Conservation (phyloP, 2,329 filamentous ascomycete species). For the Setomelanomma holmii region DNA sequence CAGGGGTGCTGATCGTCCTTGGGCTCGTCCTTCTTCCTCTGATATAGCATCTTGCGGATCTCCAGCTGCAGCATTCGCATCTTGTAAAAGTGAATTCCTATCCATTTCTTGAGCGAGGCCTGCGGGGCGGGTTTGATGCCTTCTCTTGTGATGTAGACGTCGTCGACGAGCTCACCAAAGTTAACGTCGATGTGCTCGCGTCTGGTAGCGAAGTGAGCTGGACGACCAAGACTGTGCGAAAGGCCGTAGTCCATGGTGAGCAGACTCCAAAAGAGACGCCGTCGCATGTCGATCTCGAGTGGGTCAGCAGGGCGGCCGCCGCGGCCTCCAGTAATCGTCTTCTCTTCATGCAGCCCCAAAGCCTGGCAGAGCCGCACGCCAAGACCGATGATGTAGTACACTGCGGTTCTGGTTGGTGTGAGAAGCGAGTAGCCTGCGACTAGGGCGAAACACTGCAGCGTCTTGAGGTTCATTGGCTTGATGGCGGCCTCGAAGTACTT, state of each 20-base stretch:
- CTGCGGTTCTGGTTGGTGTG: conserved; percentile 88
- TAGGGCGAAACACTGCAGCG: conserved; percentile 85
- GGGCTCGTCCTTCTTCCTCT: conserved; percentile 79
- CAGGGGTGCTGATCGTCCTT: conserved; percentile 83
- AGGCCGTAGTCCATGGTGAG: conserved; percentile 88
- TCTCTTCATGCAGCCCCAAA: conserved; percentile 85
- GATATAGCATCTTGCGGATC: conserved; percentile 84
- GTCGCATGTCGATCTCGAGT: conserved; percentile 85
- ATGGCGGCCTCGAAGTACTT: conserved; percentile 83
- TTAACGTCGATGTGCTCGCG: conserved; percentile 84
- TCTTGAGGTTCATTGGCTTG: conserved; percentile 86
- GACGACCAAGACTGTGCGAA: conserved; percentile 85
- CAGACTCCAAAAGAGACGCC: conserved; percentile 87
- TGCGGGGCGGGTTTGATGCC: conserved; percentile 75
- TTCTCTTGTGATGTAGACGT: conserved; percentile 79
- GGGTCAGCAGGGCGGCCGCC: conserved; percentile 68
- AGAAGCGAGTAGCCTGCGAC: conserved; percentile 91
- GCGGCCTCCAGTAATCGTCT: conserved; percentile 75
- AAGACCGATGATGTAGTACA: conserved; percentile 91
- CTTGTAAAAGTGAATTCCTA: conserved; percentile 91
- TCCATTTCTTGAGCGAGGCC: conserved; percentile 80
- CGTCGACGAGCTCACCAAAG: conserved; percentile 83
- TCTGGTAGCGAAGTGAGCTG: conserved; percentile 81
- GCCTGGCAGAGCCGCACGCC: conserved; percentile 89
- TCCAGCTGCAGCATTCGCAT: conserved; percentile 89